These are phyloP conservation scores for Leishmania tropica DNA, from an alignment of 208 protist species.

Conservation along the genomic window DNA sequence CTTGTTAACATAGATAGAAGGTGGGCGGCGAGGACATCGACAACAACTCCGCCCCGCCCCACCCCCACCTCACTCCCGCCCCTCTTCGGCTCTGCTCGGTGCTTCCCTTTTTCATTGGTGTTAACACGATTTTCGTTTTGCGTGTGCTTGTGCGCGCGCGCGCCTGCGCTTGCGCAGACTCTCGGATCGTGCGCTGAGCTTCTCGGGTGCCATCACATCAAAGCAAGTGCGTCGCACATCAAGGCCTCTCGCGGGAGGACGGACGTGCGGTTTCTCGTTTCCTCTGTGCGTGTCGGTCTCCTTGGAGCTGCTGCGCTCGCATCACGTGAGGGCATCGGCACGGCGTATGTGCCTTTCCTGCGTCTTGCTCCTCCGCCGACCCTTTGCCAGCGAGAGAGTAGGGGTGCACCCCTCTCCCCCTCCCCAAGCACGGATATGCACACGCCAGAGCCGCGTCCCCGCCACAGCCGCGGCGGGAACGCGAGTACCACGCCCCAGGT, in stretches of 20 bases:
- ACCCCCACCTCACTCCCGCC: not conserved
- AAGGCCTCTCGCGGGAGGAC: not conserved
- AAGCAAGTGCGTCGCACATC: not conserved
- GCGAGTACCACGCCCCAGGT: slow-evolving; percentile 9
- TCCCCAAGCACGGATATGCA: slow-evolving; percentile 9
- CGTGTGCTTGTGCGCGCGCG: too few species aligned
- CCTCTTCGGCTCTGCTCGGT: not conserved
- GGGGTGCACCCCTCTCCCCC: not conserved
- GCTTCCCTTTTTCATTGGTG: not conserved
- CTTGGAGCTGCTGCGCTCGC: not conserved
- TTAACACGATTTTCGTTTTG: too few species aligned
- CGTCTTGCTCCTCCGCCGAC: not conserved
- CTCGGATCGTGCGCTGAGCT: not conserved
- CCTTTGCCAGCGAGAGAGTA: not conserved
- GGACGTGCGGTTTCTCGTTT: not conserved
- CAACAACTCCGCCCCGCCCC: not conserved
- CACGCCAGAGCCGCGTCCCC: slow-evolving; percentile 24
- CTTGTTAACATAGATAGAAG: not conserved
- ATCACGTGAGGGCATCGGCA: not conserved
- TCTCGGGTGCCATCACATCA: not conserved
- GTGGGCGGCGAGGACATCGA: not conserved
- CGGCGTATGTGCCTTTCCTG: not conserved
- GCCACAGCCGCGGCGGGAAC: slow-evolving; percentile 10
- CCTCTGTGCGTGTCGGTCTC: not conserved
- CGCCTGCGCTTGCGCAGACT: not conserved